These are phyloP conservation scores for Entomophthora muscae DNA, from an alignment of 371 early-diverging fungal species.

Conservation along the genomic window DNA sequence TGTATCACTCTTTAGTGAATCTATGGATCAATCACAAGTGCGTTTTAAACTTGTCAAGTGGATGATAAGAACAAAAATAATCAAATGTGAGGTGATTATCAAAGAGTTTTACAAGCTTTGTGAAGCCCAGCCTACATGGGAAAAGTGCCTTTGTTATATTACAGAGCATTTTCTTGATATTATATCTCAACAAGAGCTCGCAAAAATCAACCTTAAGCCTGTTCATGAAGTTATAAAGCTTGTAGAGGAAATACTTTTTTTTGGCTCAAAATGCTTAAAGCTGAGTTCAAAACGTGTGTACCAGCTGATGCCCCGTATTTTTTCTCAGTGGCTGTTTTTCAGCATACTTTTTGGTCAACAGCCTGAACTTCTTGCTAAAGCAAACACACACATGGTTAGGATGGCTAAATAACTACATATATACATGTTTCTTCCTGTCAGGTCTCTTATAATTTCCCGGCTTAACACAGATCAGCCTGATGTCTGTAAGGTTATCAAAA, in stretches of 20 bases:
- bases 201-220: neutral
- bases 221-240: neutral
- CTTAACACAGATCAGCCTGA: too few species aligned
- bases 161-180: neutral
- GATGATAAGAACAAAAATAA: neutral
- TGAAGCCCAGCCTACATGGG: neutral
- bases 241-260: neutral
- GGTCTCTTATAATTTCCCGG: neutral
- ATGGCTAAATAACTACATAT: neutral
- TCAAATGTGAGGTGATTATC: neutral
- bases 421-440: constrained; percentile 1
- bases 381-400: neutral
- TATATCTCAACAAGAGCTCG: neutral
- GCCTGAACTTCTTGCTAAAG: neutral
- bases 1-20: neutral
- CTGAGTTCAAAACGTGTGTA: neutral
- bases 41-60: neutral
- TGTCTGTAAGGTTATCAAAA: neutral
- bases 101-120: neutral
- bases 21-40: neutral
- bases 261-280: neutral
- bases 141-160: neutral
- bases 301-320: neutral
- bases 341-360: neutral
- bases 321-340: neutral